Evolutionary conservation across 2,329 filamentous ascomycete genomes (phyloP).

Genomic region (Hortaea werneckii): DNA sequence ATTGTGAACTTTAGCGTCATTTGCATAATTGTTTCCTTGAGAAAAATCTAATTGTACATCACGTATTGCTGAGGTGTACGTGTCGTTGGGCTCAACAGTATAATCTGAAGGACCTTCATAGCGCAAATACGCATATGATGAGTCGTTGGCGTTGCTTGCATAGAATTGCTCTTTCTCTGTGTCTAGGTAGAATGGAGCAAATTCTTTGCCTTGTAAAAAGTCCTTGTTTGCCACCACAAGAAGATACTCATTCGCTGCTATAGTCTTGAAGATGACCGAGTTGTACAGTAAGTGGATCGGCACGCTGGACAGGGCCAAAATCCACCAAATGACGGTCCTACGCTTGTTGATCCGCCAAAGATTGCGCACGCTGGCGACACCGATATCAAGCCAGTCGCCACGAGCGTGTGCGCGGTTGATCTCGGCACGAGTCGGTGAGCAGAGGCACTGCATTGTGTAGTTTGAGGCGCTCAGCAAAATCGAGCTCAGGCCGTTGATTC

Average conservation of each 20-base stretch:
- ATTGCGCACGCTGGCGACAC: constrained; percentile 28
- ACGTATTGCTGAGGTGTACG: background rate
- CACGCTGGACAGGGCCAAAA: constrained; percentile 23
- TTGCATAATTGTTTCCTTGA: background rate
- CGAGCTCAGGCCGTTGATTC: constrained; percentile 40
- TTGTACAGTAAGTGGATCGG: constrained; percentile 30
- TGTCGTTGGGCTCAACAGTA: background rate
- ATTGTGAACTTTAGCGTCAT: background rate
- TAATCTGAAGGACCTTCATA: background rate
- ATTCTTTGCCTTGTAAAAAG: constrained; percentile 1
- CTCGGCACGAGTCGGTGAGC: constrained; percentile 40
- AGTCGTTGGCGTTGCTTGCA: background rate
- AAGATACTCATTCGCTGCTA: constrained; percentile 14
- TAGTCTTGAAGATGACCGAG: constrained; percentile 19
- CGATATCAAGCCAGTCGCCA: constrained; percentile 22
- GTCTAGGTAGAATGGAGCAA: background rate
- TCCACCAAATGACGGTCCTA: constrained; percentile 16
- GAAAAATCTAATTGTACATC: background rate
- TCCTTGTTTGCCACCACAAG: constrained; percentile 6
- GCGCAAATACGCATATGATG: background rate
- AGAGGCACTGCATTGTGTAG: constrained; percentile 44
- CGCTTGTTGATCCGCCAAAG: constrained; percentile 15
- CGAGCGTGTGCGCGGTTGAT: constrained; percentile 38
- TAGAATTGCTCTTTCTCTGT: background rate
- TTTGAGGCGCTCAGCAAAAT: constrained; percentile 38